A percentile compares a stretch with the other conserved stretches of the same genome.
Conservation (phyloP, 768 basidiomycete genomes). For the Termitomyces eurrhizus region DNA sequence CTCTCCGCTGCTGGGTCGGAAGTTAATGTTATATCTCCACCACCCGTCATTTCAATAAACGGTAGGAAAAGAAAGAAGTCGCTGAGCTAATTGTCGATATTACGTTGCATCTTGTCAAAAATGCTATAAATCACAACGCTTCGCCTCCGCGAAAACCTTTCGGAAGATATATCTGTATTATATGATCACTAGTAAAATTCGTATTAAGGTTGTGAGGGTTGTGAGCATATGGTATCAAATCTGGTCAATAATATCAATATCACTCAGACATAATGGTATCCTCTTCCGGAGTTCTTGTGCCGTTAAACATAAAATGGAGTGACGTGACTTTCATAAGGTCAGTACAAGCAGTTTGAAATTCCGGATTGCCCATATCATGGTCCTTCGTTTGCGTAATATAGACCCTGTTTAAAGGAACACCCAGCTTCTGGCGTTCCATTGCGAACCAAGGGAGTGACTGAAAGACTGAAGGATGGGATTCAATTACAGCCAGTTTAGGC, state of each 20-base stretch:
- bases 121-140: background rate
- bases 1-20: background rate
- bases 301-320: constrained; percentile 28
- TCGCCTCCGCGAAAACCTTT: background rate
- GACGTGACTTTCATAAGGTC: constrained; percentile 25
- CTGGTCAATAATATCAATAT: background rate
- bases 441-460: constrained; percentile 32
- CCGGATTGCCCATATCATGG: background rate
- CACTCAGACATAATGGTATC: constrained; percentile 22
- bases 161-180: background rate
- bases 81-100: constrained; percentile 22
- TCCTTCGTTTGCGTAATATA: constrained; percentile 32
- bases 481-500: constrained; percentile 42
- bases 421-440: constrained; percentile 30
- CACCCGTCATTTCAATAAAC: constrained; percentile 26
- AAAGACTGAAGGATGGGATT: constrained; percentile 37
- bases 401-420: constrained; percentile 45
- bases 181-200: background rate
- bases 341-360: constrained; percentile 19
- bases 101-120: background rate
- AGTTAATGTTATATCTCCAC: constrained; percentile 6
- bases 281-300: constrained; percentile 46
- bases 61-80: constrained; percentile 59
- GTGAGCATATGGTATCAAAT: background rate
- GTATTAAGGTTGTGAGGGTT: background rate